Base-by-base conservation (phyloP, 306 rosid species). In the Prinsepia uniflora region DNA sequence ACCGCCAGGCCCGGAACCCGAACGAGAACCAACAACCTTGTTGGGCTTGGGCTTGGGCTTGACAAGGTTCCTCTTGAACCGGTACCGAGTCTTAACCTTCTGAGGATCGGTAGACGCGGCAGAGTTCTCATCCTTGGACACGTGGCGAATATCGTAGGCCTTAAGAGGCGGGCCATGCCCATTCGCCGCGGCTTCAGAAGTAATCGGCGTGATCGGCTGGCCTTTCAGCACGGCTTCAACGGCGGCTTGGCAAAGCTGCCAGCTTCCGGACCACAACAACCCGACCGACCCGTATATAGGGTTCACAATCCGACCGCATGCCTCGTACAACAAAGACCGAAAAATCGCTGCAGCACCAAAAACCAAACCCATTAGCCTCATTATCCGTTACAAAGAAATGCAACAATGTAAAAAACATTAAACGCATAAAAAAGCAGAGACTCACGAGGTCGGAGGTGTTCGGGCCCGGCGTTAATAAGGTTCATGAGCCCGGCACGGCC, bases 401-500 rank as follows among this genome's bases (percentile, higher is more conserved):
- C 6, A 4, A 17, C 15, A 17, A 63, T 55, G 39, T 4, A 14
- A 6, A 10, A 12, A n/a, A 55, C 30, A 20, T 10, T 24, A 24
- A 55, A 55, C 36, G 36, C 34, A 13, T 14, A 0, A 4, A 36
- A 55, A 41, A 47, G 52, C 18, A 13, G 34, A 10, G 2, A 63
- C 78, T 64, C 0, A 92, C 98, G 93, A 73, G 98, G 98, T 5
- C 98, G 98, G 44, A 90, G 96, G 78, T 93, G 90, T 18, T 93
- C 92, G 0, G 98, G 96, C 4, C 97, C 98, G 5, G 98, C 92
- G 97, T 87, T 90, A 75, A 93, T 84, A 68, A 93, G 97, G 62
- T 93, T 93, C 94, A 93, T 90, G 57, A 93, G 97, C 0, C 98
- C 98, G 13, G 98, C 98, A 2, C 98, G 98, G 62, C 98, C 98